Evolutionary conservation across 148 eudicot genomes (phyloP).

Genomic region (Vaccinium darrowii): DNA sequence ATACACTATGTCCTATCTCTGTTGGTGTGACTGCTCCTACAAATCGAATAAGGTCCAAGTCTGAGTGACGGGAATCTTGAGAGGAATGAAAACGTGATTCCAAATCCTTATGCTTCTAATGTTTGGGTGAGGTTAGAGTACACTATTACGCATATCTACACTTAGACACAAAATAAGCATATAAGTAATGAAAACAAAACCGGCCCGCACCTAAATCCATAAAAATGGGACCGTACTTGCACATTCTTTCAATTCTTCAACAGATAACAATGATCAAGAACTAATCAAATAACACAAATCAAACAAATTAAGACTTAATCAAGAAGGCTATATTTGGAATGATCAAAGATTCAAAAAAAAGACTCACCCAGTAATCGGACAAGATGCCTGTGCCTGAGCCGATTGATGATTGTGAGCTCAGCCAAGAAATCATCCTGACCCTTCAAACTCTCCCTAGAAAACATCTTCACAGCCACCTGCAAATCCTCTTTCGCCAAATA

Average conservation of each 20-base stretch:
- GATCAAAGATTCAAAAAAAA: background rate
- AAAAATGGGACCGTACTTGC: background rate
- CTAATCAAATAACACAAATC: too few species aligned
- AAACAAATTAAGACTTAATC: too few species aligned
- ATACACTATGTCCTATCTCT: background rate
- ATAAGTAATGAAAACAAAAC: background rate
- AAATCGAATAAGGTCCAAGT: background rate
- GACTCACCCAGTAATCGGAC: slow-evolving; percentile 74
- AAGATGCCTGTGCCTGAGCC: slow-evolving; percentile 87
- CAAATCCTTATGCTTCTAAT: background rate
- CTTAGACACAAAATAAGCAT: background rate
- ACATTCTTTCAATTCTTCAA: too few species aligned
- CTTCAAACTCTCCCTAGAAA: slow-evolving; percentile 67
- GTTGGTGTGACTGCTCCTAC: background rate
- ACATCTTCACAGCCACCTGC: slow-evolving; percentile 80
- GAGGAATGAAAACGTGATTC: background rate
- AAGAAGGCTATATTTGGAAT: background rate
- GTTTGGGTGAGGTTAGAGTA: background rate
- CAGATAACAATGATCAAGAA: too few species aligned
- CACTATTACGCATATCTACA: background rate
- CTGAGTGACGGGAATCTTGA: background rate
- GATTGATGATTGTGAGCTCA: slow-evolving; percentile 86
- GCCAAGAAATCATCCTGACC: slow-evolving; percentile 86
- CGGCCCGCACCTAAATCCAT: background rate
- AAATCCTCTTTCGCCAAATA: slow-evolving; percentile 36